Evolutionary conservation across 306 rosid genomes (phyloP).

Genomic region (Lathyrus tuberosus): DNA sequence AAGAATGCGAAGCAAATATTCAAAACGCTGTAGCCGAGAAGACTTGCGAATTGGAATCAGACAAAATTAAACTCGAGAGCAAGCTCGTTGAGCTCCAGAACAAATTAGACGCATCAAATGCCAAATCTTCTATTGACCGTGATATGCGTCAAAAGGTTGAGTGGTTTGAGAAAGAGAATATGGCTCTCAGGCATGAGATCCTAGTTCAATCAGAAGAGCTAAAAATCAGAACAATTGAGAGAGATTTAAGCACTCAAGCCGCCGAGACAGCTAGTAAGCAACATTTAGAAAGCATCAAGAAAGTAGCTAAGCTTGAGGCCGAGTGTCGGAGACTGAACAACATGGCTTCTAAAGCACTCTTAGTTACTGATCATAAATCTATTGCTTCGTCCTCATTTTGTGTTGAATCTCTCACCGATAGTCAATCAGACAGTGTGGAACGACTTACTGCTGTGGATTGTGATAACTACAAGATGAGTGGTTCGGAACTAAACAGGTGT

Average conservation of each 20-base stretch:
- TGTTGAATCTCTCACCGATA: slow-evolving; percentile 73
- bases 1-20: slow-evolving; percentile 74
- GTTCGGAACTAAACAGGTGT: slow-evolving; percentile 60
- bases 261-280: slow-evolving; percentile 99
- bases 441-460: slow-evolving; percentile 52
- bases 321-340: slow-evolving; percentile 82
- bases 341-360: slow-evolving; percentile 49
- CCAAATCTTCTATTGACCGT: slow-evolving; percentile 53
- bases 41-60: slow-evolving; percentile 68
- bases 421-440: slow-evolving; percentile 78
- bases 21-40: slow-evolving; percentile 61
- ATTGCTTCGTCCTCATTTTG: slow-evolving; percentile 62
- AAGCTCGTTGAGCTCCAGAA: slow-evolving; percentile 67
- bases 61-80: slow-evolving; percentile 69
- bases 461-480: slow-evolving; percentile 47
- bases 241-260: slow-evolving; percentile 88
- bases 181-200: slow-evolving; percentile 68
- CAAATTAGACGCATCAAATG: slow-evolving; percentile 52
- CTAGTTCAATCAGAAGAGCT: slow-evolving; percentile 72
- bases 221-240: slow-evolving; percentile 77
- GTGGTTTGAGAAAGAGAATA: slow-evolving; percentile 71
- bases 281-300: slow-evolving; percentile 84
- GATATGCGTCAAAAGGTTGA: slow-evolving; percentile 60
- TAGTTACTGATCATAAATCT: slow-evolving; percentile 60
- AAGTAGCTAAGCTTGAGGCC: slow-evolving; percentile 87